A percentile compares a stretch with the other conserved stretches of the same genome.
These are phyloP conservation scores for Nowakowskiella sp. DNA, from an alignment of 192 early-diverging fungal genomes.

Conservation along the genomic window DNA sequence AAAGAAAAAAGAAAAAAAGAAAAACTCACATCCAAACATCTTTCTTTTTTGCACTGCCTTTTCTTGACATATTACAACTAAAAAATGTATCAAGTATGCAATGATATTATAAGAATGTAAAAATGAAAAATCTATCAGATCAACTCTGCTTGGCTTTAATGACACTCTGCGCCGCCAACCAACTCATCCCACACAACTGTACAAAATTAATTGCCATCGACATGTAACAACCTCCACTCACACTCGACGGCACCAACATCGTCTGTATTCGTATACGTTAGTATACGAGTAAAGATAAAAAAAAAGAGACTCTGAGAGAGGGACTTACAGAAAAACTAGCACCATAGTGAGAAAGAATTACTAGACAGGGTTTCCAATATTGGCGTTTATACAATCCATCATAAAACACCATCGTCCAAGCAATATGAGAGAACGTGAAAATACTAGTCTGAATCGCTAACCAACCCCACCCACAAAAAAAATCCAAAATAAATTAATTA, in stretches of 20 bases:
- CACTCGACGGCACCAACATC: slow-evolving; percentile 30
- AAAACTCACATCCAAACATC: too few species aligned
- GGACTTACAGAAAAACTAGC: slow-evolving; percentile 55
- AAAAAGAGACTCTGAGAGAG: background rate
- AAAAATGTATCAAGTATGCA: too few species aligned
- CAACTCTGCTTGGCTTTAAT: too few species aligned
- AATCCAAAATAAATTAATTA: background rate
- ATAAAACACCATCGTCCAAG: slow-evolving; percentile 71
- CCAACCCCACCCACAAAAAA: background rate
- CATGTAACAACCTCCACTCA: slow-evolving; percentile 33
- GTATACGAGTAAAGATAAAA: background rate
- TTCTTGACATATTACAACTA: too few species aligned
- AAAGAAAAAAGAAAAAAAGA: too few species aligned
- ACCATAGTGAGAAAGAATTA: slow-evolving; percentile 54
- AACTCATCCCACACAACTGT: too few species aligned
- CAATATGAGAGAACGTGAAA: slow-evolving; percentile 61
- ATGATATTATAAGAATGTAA: too few species aligned
- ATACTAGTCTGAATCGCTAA: slow-evolving; percentile 61
- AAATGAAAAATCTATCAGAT: too few species aligned
- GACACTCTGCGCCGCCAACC: too few species aligned
- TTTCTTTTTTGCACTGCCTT: too few species aligned
- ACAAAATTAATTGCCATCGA: slow-evolving; percentile 31
- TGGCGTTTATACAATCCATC: slow-evolving; percentile 48
- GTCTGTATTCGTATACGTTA: slow-evolving; percentile 26
- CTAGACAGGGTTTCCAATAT: slow-evolving; percentile 40